Conservation (phyloP, 495 filamentous ascomycete genomes). For the Penicillium ochrochloron region DNA sequence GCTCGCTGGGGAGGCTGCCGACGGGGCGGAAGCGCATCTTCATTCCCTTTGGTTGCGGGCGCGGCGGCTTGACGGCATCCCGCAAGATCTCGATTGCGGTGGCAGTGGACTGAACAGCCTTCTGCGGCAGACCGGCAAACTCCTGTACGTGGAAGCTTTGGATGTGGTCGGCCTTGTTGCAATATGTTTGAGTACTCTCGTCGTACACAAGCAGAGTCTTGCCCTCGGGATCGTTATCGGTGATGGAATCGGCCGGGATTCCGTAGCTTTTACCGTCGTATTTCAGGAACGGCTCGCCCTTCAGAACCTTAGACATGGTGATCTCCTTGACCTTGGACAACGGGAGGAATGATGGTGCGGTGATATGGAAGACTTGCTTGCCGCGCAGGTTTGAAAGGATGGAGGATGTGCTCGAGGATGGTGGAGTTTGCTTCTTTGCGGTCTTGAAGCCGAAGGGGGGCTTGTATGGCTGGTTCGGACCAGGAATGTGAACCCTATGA, state of each 20-base stretch:
- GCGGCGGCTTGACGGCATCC: slow-evolving; percentile 46
- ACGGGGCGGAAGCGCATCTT: slow-evolving; percentile 64
- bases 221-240: slow-evolving; percentile 37
- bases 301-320: slow-evolving; percentile 44
- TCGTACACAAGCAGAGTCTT: slow-evolving; percentile 47
- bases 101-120: slow-evolving; percentile 25
- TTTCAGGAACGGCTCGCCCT: slow-evolving; percentile 47
- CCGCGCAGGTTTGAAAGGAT: slow-evolving; percentile 46
- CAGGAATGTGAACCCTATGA: slow-evolving; percentile 29
- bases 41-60: slow-evolving; percentile 60
- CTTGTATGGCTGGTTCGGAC: slow-evolving; percentile 41
- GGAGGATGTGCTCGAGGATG: slow-evolving; percentile 42
- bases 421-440: slow-evolving; percentile 39
- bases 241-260: slow-evolving; percentile 48
- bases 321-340: slow-evolving; percentile 51
- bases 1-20: slow-evolving; percentile 49
- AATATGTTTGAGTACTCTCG: slow-evolving; percentile 39
- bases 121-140: slow-evolving; percentile 40
- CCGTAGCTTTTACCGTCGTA: slow-evolving; percentile 50
- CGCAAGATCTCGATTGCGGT: slow-evolving; percentile 41
- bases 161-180: slow-evolving; percentile 38
- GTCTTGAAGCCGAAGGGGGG: slow-evolving; percentile 49
- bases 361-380: slow-evolving; percentile 52
- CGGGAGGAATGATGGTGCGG: slow-evolving; percentile 48
- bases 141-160: slow-evolving; percentile 53